Percentiles rank a stretch among this genome's conserved stretches.
These are phyloP conservation scores for Fusarium sp. DNA, from an alignment of 2,329 filamentous ascomycete species.

Conservation along the genomic window DNA sequence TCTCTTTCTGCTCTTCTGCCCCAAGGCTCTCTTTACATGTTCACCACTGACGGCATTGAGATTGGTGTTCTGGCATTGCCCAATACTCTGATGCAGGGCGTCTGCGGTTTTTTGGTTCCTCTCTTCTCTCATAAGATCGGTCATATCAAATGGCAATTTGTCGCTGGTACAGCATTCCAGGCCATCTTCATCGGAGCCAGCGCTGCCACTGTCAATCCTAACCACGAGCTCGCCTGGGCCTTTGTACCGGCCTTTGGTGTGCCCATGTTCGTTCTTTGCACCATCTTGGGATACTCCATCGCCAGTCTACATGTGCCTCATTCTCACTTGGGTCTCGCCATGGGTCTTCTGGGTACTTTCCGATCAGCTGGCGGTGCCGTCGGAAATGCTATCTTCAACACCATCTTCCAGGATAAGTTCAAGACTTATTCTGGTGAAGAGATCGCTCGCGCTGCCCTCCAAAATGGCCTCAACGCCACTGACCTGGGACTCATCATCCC, in stretches of 20 bases:
- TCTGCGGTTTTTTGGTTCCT: not conserved
- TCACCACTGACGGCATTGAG: slow-evolving; percentile 14
- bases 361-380: slow-evolving; percentile 11
- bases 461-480: not conserved
- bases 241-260: slow-evolving; percentile 23
- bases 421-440: not conserved
- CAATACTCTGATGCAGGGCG: not conserved
- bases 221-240: slow-evolving; percentile 18
- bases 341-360: slow-evolving; percentile 19
- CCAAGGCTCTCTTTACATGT: slow-evolving; percentile 23
- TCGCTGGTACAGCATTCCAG: not conserved
- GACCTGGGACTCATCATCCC: slow-evolving; percentile 5
- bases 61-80: slow-evolving; percentile 7
- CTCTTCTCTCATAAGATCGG: not conserved
- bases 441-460: not conserved
- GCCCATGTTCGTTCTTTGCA: slow-evolving; percentile 16
- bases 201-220: slow-evolving; percentile 21
- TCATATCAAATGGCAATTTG: slow-evolving; percentile 16
- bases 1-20: slow-evolving; percentile 14
- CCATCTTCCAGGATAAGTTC: slow-evolving; percentile 17
- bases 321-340: slow-evolving; percentile 17
- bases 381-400: slow-evolving; percentile 19
- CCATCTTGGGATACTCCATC: slow-evolving; percentile 14
- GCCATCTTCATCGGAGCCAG: slow-evolving; percentile 15
- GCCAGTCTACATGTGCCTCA: slow-evolving; percentile 23